Evolutionary conservation across 2,329 filamentous ascomycete genomes (phyloP).

Genomic region (Neofusicoccum parvum): DNA sequence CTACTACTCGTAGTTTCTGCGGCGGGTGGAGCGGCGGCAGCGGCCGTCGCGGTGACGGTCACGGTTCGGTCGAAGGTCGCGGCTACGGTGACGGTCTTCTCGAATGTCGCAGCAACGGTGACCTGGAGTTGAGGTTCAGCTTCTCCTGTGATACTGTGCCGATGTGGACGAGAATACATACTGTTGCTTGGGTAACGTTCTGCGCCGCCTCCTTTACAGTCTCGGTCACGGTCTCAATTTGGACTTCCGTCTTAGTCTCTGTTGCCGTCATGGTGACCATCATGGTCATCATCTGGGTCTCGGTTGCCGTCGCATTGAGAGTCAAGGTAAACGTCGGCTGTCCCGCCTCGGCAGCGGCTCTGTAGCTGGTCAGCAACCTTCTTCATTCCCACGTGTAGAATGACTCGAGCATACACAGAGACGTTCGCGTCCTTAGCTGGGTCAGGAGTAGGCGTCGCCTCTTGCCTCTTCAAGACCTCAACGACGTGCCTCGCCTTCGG

Average conservation of each 20-base stretch:
- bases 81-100: constrained; percentile 15
- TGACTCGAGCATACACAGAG: constrained; percentile 11
- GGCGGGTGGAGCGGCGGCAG: neutral
- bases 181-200: neutral
- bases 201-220: constrained; percentile 7
- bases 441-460: neutral
- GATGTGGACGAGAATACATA: neutral
- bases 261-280: constrained; percentile 4
- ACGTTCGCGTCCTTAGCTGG: neutral
- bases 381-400: too few relatives aligned
- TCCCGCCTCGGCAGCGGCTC: constrained; percentile 14
- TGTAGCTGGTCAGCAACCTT: neutral
- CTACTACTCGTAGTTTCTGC: too few relatives aligned
- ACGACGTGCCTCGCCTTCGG: constrained; percentile 14
- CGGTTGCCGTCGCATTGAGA: constrained; percentile 2
- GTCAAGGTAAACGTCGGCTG: constrained; percentile 10
- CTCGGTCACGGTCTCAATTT: constrained; percentile 8
- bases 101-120: constrained; percentile 8
- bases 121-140: neutral
- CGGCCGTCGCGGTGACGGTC: constrained; percentile 3
- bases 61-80: neutral
- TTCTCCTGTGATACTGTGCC: neutral
- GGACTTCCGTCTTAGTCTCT: constrained; percentile 14
- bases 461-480: neutral
- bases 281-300: constrained; percentile 18